Base-by-base conservation (phyloP, 2,329 filamentous ascomycete species). In the Fusarium coicis region DNA sequence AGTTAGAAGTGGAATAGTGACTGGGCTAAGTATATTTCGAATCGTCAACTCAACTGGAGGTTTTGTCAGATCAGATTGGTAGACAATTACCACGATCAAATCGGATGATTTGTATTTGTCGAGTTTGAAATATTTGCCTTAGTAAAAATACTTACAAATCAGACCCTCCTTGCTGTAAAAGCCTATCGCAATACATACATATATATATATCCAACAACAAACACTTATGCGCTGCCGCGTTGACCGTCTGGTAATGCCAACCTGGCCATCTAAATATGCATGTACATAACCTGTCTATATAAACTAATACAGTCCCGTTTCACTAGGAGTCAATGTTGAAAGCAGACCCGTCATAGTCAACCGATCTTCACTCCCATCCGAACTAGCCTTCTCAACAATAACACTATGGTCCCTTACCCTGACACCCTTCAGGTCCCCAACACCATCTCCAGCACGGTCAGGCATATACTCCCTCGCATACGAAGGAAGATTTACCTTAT, bases 321-420 rank as follows among this genome's bases (percentile, higher is more conserved):
- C 53, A 10, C n/a, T 46, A 5, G 63, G 63, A 15, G 43, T 23
- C 34, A 72, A 28, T 5, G 62, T 44, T 7, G 68, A 72, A 44
- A 71, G 68, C 8, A 71, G 15, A 4, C 68, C 68, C 6, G 46
- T 54, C 47, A 72, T 18, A 2, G 57, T 47, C 5, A 72, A 46
- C 7, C 49, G 47, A 40, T 54, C 53, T 8, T 58, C 44, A 21
- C n/a, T 39, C 7, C 18, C 40, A 11, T 47, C 37, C 7, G 26
- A 28, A 28, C 28, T 21, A 19, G 58, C 37, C 32, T 65, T 50
- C 26, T 68, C 58, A 30, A 63, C 68, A 26, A 21, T 42, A 19
- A 72, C 69, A 12, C 63, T 65, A 34, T 72, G 69, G n/a, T 72
- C 68, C 10, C 68, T 64, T 7, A 72, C 50, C 37, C 58, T 72